Evolutionary conservation across 345 rosid genomes (phyloP).

Genomic region (Rhizophora mangle): DNA sequence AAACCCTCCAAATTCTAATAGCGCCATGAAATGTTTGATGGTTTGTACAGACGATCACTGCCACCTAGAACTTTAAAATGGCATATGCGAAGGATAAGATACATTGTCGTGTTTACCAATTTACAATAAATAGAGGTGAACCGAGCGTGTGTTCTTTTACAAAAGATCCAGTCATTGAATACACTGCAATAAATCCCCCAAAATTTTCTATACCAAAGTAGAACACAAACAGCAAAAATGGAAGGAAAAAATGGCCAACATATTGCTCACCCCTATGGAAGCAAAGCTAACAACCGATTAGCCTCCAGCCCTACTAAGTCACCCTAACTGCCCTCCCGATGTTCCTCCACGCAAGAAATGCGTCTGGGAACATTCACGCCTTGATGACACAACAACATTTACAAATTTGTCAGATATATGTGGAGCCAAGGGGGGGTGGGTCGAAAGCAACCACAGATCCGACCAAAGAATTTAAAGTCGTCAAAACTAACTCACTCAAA

Average conservation of each 20-base stretch:
- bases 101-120: conserved; percentile 4
- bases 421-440: conserved; percentile 20
- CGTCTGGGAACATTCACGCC: conserved; percentile 22
- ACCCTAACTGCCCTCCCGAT: conserved; percentile 23
- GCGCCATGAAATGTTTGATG: too few relatives aligned
- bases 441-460: conserved; percentile 20
- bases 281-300: conserved; percentile 33
- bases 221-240: conserved; percentile 27
- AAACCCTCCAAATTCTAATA: too few relatives aligned
- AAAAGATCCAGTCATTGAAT: conserved; percentile 17
- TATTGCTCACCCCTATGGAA: conserved; percentile 29
- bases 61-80: background rate
- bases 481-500: conserved; percentile 47
- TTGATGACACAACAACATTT: conserved; percentile 28
- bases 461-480: conserved; percentile 43
- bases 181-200: conserved; percentile 26
- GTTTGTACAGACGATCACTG: too few relatives aligned
- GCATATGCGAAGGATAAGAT: background rate
- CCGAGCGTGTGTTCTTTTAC: conserved; percentile 13
- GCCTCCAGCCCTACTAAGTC: conserved; percentile 31
- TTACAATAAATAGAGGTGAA: conserved; percentile 8
- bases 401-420: conserved; percentile 27
- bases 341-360: conserved; percentile 23
- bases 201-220: conserved; percentile 18
- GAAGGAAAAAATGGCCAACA: conserved; percentile 28